Base-by-base conservation (phyloP, 306 rosid species). In the Hippophae tibetana region DNA sequence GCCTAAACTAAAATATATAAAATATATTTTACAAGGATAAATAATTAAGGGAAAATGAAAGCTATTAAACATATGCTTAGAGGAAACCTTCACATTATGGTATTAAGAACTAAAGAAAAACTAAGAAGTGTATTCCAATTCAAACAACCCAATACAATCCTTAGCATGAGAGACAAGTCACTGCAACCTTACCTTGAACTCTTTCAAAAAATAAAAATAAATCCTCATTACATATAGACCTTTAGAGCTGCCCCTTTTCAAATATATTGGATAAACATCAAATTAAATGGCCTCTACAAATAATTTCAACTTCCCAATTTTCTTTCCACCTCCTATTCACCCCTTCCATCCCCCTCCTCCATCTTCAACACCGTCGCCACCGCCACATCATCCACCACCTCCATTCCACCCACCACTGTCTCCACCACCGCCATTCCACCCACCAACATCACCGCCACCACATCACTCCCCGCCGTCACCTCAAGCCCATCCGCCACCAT, bases 151-250 rank as follows among this genome's bases (percentile, higher is more conserved):
- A 12, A 14, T 47, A 57, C 74, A 56, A 79, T 69, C 69, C 96
- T 82, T 88, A 14, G 82, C 61, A 82, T 70, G 83, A 58, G 79
- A 69, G 86, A 57, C 78, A 85, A 85, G 96, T 82, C 70, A 70
- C 69, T 58, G 7, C 44, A 72, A 69, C 50, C 64, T 63, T 44
- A 53, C 52, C 5, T 23, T 6, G 14, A 7, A 13, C 14, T 27
- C 52, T n/a, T 12, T 27, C 48, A 44, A 48, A 51, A 54, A 60
- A 11, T 38, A 46, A 71, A 18, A 18, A 18, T 13, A 60, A 66
- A 74, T 40, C 42, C 54, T 59, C 58, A 9, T 58, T 59, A 59
- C 73, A 74, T 78, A 74, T 77, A 58, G 73, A 8, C 6, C 8
- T 31, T 31, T 60, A 42, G 38, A 9, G 31, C 8, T 63, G 52